Percentiles rank a stretch among this genome's conserved stretches.
Conservation (phyloP, 1,284 basidiomycete genomes). For the Tylopilus sp. region DNA sequence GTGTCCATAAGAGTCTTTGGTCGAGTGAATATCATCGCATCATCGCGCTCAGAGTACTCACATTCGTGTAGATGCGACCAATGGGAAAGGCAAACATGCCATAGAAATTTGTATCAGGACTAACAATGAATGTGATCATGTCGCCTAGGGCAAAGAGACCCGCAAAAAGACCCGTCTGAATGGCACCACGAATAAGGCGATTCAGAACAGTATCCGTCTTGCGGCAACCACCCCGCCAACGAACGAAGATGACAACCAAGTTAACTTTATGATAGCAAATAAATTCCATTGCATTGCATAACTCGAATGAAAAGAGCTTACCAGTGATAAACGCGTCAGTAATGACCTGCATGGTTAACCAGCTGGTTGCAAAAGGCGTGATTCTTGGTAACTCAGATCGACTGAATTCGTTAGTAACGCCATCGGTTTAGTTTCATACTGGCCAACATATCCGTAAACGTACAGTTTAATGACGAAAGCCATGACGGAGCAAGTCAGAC, state of each 20-base stretch:
- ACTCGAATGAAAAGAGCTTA: slow-evolving; percentile 22
- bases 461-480: slow-evolving; percentile 52
- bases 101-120: slow-evolving; percentile 38
- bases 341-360: slow-evolving; percentile 54
- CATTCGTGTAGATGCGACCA: slow-evolving; percentile 47
- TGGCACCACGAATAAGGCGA: slow-evolving; percentile 56
- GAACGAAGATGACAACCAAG: slow-evolving; percentile 48
- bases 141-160: slow-evolving; percentile 56
- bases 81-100: slow-evolving; percentile 45
- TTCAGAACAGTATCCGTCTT: slow-evolving; percentile 58
- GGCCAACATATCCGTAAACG: slow-evolving; percentile 26
- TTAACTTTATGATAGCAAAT: slow-evolving; percentile 26
- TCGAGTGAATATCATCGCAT: not conserved
- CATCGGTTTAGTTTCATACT: not conserved
- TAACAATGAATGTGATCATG: slow-evolving; percentile 51
- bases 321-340: slow-evolving; percentile 54
- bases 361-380: slow-evolving; percentile 44
- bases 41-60: slow-evolving; percentile 21
- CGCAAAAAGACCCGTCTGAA: slow-evolving; percentile 59
- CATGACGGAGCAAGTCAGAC: slow-evolving; percentile 48
- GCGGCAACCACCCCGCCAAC: slow-evolving; percentile 56
- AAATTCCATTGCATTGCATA: not conserved
- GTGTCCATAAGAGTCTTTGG: slow-evolving; percentile 29
- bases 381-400: slow-evolving; percentile 37
- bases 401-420: slow-evolving; percentile 29